Base-by-base conservation (phyloP, 257 asterid species). In the Rubia yunnanensis region DNA sequence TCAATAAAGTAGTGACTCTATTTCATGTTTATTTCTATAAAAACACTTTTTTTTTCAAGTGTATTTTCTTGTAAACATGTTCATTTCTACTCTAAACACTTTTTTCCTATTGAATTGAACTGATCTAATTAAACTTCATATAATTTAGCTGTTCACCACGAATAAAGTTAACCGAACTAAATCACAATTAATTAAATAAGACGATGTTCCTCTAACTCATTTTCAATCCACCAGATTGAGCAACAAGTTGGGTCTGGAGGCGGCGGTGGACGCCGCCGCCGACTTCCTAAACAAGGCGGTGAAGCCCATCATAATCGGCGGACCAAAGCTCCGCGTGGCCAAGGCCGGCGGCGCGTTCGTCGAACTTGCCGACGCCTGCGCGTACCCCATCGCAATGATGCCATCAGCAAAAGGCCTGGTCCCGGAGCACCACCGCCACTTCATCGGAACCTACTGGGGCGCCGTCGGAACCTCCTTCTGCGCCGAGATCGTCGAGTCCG, bases 391-490 rank as follows among this genome's bases (percentile, higher is more conserved):
- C 24, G 86, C 81, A 0, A 81, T 68, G 7, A 90, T 90, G 94
- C 97, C 97, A 7, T 90, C 94, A 0, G 97, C 94, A n/a, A 90
- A 90, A 72, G 95, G 97, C 17, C 82, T 82, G 0, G 95, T 90
- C 18, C 85, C 95, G 3, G 97, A 87, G 76, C 67, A 76, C 39
- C 95, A 87, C 72, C 82, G 87, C 6, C 94, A 72, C 44, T 87
- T 87, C 87, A 85, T 85, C 30, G 97, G 95, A 60, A 90, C 95
- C 0, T 90, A 90, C 26, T 87, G 95, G 92, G 97, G 95, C 1
- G 90, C 95, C 1, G 90, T 87, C 4, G 78, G 95, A 67, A 85
- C 95, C 1, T 73, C 90, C 23, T 90, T 87, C 77, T 90, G 97
- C 24, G 86, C 89, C 0, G 97, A 87, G 70, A 90, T 90, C 1